Evolutionary conservation across 208 protist species (phyloP), one percentile per base, ranked within the genome.

Genomic region (Tritrichomonas musculus): DNA sequence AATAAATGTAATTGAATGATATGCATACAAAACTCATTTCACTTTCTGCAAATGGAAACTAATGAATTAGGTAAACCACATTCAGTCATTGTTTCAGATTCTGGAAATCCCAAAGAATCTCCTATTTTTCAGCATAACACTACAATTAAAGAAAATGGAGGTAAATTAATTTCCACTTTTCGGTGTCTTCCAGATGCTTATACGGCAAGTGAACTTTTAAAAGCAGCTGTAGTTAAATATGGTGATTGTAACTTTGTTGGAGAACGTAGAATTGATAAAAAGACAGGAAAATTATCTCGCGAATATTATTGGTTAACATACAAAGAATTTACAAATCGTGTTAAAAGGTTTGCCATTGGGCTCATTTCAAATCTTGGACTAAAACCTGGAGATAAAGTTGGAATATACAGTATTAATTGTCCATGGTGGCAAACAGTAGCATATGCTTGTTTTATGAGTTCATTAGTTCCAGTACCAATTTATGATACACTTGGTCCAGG

Each of bases 311-410:
- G 5, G 5, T 44, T 53, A 11, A 49, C 93, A 25, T 94, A 94
- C 49, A 64, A 92, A 20, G 77, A 75, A 55, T 84, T 94, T 20
- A 84, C 92, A 14, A 20, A 36, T 0, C 33, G 41, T 39, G 36
- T 36, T 50, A 11, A 27, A 27, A 92, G 5, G 27, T 94, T 94
- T 41, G 77, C 93, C 25, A 3, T 17, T 75, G 93, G 72, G 1
- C 64, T 94, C 17, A 1, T 11, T 11, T 33, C 13, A 4, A n/a
- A n/a, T n/a, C 14, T 94, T 50, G 93, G 93, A 11, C 8, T 94
- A 3, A 72, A 92, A 14, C 5, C n/a, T 13, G 93, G 93, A 36
- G 93, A 94, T n/a, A 94, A 94, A 60, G 44, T 94, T 49, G 93
- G 72, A 33, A 94, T 94, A 36, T 92, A 92, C 41, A 44, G 60